Conservation (phyloP, 805 yeast genomes). For the baker's yeast (Saccharomyces cerevisiae) region DNA sequence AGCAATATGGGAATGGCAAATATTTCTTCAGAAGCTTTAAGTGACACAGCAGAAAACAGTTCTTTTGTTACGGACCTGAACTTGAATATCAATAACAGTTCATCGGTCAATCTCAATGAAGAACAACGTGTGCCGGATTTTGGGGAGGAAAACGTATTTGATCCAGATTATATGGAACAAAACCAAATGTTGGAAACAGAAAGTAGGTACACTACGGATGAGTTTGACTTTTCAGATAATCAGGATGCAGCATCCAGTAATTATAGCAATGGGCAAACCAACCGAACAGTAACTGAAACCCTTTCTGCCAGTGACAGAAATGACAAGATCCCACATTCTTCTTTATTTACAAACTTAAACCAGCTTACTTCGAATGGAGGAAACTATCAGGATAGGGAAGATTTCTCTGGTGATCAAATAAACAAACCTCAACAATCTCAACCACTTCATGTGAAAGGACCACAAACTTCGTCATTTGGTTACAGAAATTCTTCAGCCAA, state of each 20-base stretch:
- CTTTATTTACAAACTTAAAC: not conserved
- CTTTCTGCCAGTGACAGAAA: not conserved
- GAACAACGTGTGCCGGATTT: constrained; percentile 53
- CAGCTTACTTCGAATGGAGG: not conserved
- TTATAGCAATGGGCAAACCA: not conserved
- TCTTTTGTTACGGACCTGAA: constrained; percentile 1
- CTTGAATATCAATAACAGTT: constrained; percentile 1
- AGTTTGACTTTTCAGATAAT: not conserved
- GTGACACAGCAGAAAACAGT: not conserved
- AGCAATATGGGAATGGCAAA: constrained; percentile 12
- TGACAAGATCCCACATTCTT: not conserved
- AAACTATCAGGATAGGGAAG: not conserved
- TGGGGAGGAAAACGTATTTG: constrained; percentile 38
- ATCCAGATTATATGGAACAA: constrained; percentile 27
- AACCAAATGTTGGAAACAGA: constrained; percentile 24
- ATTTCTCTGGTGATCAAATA: not conserved
- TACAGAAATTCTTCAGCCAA: not conserved
- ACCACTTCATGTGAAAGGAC: not conserved
- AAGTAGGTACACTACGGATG: constrained; percentile 21
- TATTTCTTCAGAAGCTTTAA: not conserved
- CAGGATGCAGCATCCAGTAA: constrained; percentile 2
- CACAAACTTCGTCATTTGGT: not conserved
- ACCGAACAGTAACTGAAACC: not conserved
- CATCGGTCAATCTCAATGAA: constrained; percentile 25
- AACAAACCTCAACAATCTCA: not conserved